These are phyloP conservation scores for Globisporangium orthogonon DNA, from an alignment of 352 stramenopile species.

Conservation along the genomic window DNA sequence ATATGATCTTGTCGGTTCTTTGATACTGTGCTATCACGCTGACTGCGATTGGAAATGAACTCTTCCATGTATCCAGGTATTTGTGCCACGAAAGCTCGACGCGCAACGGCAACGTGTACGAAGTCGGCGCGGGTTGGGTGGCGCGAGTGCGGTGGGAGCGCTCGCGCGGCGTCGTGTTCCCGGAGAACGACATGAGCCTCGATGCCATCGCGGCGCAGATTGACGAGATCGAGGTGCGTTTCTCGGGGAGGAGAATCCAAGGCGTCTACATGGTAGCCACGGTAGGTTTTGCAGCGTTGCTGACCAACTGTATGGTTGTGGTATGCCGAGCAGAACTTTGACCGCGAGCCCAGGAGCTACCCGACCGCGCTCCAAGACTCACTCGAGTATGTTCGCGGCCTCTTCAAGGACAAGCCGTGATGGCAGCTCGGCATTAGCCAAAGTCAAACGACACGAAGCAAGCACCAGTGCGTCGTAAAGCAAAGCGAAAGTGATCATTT, in stretches of 20 bases:
- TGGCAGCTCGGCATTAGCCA: too few relatives aligned
- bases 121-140: conserved; percentile 81
- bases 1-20: too few relatives aligned
- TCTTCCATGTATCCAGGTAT: too few relatives aligned
- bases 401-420: conserved; percentile 20
- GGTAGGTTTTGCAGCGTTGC: too few relatives aligned
- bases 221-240: conserved; percentile 46
- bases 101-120: conserved; percentile 71
- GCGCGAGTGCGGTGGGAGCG: conserved; percentile 82
- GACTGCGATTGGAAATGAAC: too few relatives aligned
- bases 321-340: conserved; percentile 37
- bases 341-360: conserved; percentile 42
- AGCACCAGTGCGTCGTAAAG: too few relatives aligned
- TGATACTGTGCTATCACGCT: too few relatives aligned
- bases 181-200: conserved; percentile 58
- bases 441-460: too few relatives aligned
- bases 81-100: conserved; percentile 80
- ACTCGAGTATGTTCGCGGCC: conserved; percentile 30
- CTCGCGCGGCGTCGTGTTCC: conserved; percentile 56
- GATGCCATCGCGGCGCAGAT: conserved; percentile 44
- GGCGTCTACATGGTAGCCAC: too few relatives aligned
- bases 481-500: neutral
- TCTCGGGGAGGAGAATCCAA: neutral
- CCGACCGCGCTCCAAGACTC: conserved; percentile 61
- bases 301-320: too few relatives aligned